Conservation (phyloP, 208 protist species). For the Crithidia bombi region DNA sequence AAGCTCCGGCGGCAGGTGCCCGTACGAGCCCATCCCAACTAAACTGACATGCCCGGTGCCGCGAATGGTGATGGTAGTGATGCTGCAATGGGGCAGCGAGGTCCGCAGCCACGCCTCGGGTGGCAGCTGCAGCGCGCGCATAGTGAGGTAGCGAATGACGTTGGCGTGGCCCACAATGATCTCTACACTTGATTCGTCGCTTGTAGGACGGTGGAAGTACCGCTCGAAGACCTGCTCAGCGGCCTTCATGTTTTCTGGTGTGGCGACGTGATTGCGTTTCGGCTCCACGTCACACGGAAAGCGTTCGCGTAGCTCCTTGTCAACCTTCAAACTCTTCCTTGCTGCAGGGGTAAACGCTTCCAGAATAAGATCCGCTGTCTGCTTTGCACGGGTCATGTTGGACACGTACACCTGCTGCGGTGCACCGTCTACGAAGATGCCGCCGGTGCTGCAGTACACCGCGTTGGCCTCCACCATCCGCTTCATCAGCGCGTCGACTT, state of each 20-base stretch:
- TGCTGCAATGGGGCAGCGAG: conserved; percentile 70
- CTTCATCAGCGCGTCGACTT: conserved; percentile 17
- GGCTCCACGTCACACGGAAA: conserved; percentile 72
- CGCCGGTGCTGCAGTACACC: conserved; percentile 11
- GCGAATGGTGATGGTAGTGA: conserved; percentile 66
- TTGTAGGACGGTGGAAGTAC: conserved; percentile 69
- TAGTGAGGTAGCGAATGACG: conserved; percentile 86
- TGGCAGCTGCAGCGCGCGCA: conserved; percentile 83
- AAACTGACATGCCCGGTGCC: conserved; percentile 60
- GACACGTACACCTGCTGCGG: conserved; percentile 56
- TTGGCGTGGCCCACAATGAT: conserved; percentile 87
- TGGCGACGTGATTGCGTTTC: conserved; percentile 16
- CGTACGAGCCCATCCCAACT: conserved; percentile 48
- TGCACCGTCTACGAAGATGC: conserved; percentile 37
- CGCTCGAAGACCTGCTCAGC: conserved; percentile 63
- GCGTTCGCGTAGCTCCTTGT: conserved; percentile 55
- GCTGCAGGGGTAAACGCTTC: conserved; percentile 39
- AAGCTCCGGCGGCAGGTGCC: conserved; percentile 58
- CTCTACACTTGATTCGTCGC: conserved; percentile 42
- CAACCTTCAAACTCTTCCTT: conserved; percentile 34
- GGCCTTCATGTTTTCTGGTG: conserved; percentile 40
- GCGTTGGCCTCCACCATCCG: conserved; percentile 19
- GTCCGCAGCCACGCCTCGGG: conserved; percentile 84
- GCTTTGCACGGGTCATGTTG: conserved; percentile 64
- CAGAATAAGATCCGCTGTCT: conserved; percentile 64